Evolutionary conservation across 2,329 filamentous ascomycete species (phyloP).

Genomic region (Exophiala spinifera): DNA sequence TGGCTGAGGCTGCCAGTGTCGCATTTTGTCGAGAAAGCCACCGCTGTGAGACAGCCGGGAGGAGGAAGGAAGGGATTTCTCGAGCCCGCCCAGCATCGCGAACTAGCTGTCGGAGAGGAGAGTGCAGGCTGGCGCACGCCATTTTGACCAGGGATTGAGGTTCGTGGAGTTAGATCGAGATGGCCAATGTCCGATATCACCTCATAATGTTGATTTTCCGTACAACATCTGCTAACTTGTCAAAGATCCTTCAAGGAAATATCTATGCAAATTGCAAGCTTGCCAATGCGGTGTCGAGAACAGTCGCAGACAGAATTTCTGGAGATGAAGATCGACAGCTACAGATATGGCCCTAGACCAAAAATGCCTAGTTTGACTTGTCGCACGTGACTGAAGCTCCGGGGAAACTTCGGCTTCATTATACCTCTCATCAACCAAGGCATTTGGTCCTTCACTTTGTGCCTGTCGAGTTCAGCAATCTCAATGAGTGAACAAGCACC

Average conservation of each 20-base stretch:
- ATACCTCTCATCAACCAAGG: no score
- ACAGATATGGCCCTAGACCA: no score
- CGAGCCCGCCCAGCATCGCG: constrained; percentile 46
- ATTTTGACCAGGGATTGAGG: constrained; percentile 46
- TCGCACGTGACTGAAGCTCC: no score
- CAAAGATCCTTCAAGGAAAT: no score
- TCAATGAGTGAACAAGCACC: background rate
- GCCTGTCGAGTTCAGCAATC: background rate
- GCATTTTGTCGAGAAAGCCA: constrained; percentile 32
- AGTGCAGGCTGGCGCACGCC: constrained; percentile 63
- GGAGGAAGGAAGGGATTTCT: constrained; percentile 68
- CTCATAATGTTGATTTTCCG: background rate
- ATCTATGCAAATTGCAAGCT: no score
- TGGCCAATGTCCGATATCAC: background rate
- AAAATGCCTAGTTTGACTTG: no score
- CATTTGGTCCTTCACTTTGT: background rate
- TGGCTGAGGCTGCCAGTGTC: constrained; percentile 68
- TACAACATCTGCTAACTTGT: no score
- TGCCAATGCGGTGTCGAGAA: no score
- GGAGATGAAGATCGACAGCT: no score
- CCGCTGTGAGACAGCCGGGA: constrained; percentile 60
- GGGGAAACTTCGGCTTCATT: no score
- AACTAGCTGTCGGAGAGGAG: constrained; percentile 58
- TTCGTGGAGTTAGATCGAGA: background rate
- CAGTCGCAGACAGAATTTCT: no score